These are phyloP conservation scores for Diaporthe humulicola DNA, from an alignment of 2,329 filamentous ascomycete genomes.

Conservation along the genomic window DNA sequence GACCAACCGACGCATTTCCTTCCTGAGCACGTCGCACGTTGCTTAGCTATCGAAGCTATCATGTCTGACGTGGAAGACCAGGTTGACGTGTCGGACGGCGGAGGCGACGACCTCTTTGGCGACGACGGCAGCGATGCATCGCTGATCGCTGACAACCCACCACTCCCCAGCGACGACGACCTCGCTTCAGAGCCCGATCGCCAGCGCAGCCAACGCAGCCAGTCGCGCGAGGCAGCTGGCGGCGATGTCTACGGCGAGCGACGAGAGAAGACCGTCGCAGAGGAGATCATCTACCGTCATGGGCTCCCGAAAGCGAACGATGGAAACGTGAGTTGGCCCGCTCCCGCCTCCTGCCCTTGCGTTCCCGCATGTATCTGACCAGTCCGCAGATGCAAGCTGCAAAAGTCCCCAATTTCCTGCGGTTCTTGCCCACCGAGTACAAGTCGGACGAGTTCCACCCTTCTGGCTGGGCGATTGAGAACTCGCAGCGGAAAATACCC, in stretches of 20 bases:
- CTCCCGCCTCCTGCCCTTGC: not conserved
- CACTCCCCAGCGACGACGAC: conserved; percentile 67
- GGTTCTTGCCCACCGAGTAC: conserved; percentile 77
- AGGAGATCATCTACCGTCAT: conserved; percentile 76
- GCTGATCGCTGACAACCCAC: conserved; percentile 39
- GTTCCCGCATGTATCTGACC: conserved; percentile 41
- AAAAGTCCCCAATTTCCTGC: conserved; percentile 80
- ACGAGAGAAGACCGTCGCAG: conserved; percentile 70
- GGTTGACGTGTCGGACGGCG: conserved; percentile 64
- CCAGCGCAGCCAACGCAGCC: conserved; percentile 51
- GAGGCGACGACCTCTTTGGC: conserved; percentile 73
- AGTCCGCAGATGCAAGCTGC: conserved; percentile 73
- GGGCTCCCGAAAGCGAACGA: conserved; percentile 78
- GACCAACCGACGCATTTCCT: not conserved
- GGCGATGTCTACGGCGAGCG: conserved; percentile 57
- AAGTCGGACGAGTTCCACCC: conserved; percentile 75
- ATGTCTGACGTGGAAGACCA: conserved; percentile 72
- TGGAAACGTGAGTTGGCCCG: conserved; percentile 68
- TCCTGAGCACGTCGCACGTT: not conserved
- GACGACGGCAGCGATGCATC: conserved; percentile 73
- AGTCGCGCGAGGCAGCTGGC: conserved; percentile 56
- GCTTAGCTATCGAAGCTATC: conserved; percentile 29
- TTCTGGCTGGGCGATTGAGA: conserved; percentile 65
- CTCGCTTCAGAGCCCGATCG: conserved; percentile 59
- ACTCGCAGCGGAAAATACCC: conserved; percentile 67